Evolutionary conservation across 345 rosid genomes (phyloP), one percentile per base, ranked within the genome.

Genomic region (Adansonia digitata): DNA sequence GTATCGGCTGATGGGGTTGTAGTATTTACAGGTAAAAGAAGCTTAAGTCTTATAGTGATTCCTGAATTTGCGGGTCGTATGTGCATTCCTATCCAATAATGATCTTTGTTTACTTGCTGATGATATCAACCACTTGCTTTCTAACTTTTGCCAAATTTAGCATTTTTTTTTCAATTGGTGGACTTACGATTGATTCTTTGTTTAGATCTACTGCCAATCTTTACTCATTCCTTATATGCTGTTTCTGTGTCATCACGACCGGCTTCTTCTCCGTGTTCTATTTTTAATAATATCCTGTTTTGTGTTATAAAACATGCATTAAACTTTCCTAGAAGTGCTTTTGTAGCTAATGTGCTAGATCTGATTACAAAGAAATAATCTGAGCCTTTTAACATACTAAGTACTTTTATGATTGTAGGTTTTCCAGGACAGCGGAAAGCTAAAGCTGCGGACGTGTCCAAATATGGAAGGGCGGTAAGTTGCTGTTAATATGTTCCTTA

Each of bases 391-490:
- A 64, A 46, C 27, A 5, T 14, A 18, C 8, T 18, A 45, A 73
- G 20, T 39, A 35, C 37, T 40, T 29, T 64, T 57, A 24, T 29
- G 43, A 45, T 74, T 48, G 37, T 10, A 84, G 89, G 91, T 15
- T 42, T 39, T 34, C 91, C 83, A 17, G 84, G 86, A 57, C 82
- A 72, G 49, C 81, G 52, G 46, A 84, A 77, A 73, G 81, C 85
- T 72, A 86, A 86, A 69, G 69, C 55, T 64, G 66, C 81, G 5
- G 87, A 88, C 29, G 56, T 88, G 39, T 81, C 88, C 3, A 86
- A 81, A 77, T 86, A 78, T 76, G 84, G 89, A 31, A 84, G 82
- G 74, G 82, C 81, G 22, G 86, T 88, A 74, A 77, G 86, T 83
- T 74, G 61, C 46, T 74, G 26, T 17, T 26, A 71, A 14, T 7